Evolutionary conservation across 192 early-diverging fungal genomes (phyloP), one percentile per base, ranked within the genome.

Genomic region (Cetraspora pellucida): DNA sequence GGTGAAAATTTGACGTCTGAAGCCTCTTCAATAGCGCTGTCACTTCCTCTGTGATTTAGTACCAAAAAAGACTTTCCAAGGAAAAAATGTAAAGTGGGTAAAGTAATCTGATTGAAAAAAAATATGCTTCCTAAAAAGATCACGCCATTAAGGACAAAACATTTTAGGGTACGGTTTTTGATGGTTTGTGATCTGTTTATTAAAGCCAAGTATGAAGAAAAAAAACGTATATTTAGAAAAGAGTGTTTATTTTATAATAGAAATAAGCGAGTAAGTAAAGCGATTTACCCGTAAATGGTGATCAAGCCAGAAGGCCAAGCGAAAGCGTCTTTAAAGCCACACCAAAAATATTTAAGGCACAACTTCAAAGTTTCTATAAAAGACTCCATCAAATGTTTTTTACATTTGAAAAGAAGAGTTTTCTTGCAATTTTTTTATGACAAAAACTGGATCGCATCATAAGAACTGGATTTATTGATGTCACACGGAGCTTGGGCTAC

Each of bases 111-210:
- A 43, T 87, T 72, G 57, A 85, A 86, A 30, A 86, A 71, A 58
- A 87, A 55, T 30, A 87, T 85, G 57, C 84, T 86, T 16, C 85
- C 84, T 44, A 89, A 80, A 71, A 89, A 86, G n/a, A 90, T 49
- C 30, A 83, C 46, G 5, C 86, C 87, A 59, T 87, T 89, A 16
- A 89, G 80, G 17, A 85, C 16, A 4, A 88, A 43, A 75, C 84
- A 87, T 60, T 85, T 85, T 65, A 84, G 31, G 21, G 79, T 70
- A 9, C 77, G 70, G 21, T 27, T 43, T 77, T 80, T 82, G 64
- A 89, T 85, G 0, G 85, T 85, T 28, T 72, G 75, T 47, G 88
- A 89, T 21, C 86, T 87, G 37, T 47, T 49, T 30, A 19, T 4
- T 52, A 3, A 54, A 14, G 2, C 16, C 50, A 54, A 31, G 7